phyloP scores from a whole-genome alignment of 768 basidiomycete species.

The Hemileccinum rubropunctum region DNA sequence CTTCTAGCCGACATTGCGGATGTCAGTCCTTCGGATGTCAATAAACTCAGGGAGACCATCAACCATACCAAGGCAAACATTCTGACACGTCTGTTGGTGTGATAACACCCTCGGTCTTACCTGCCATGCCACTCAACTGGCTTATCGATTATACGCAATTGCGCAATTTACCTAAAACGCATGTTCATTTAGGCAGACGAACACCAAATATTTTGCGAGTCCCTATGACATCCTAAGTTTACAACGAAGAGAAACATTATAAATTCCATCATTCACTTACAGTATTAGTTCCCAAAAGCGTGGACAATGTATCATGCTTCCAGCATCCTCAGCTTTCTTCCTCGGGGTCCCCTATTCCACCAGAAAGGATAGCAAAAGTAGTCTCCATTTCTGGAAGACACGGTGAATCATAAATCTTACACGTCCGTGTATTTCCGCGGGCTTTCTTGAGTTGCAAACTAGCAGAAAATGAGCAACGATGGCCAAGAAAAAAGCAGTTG shows the following conservation, averaged over 20 bases:
- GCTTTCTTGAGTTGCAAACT: conserved; percentile 92
- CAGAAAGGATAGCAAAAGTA: conserved; percentile 87
- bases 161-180: conserved; percentile 14
- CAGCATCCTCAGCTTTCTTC: conserved; percentile 57
- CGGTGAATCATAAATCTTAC: conserved; percentile 97
- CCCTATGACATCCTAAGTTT: not conserved
- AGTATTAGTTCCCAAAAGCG: not conserved
- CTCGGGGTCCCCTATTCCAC: conserved; percentile 93
- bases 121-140: conserved; percentile 52
- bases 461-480: conserved; percentile 7
- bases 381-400: conserved; percentile 96
- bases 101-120: conserved; percentile 12
- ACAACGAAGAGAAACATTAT: conserved; percentile 18
- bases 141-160: conserved; percentile 20
- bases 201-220: not conserved
- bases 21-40: conserved; percentile 79
- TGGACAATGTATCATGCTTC: not conserved
- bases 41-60: conserved; percentile 74
- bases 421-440: conserved; percentile 86
- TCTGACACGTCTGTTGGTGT: conserved; percentile 81
- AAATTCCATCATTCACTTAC: conserved; percentile 4
- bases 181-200: conserved; percentile 1
- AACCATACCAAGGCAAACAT: conserved; percentile 82
- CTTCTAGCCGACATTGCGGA: conserved; percentile 96
- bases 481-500: not conserved